Evolutionary conservation across 2,329 filamentous ascomycete genomes (phyloP), one percentile per base, ranked within the genome.

Genomic region (Curvularia lunata): DNA sequence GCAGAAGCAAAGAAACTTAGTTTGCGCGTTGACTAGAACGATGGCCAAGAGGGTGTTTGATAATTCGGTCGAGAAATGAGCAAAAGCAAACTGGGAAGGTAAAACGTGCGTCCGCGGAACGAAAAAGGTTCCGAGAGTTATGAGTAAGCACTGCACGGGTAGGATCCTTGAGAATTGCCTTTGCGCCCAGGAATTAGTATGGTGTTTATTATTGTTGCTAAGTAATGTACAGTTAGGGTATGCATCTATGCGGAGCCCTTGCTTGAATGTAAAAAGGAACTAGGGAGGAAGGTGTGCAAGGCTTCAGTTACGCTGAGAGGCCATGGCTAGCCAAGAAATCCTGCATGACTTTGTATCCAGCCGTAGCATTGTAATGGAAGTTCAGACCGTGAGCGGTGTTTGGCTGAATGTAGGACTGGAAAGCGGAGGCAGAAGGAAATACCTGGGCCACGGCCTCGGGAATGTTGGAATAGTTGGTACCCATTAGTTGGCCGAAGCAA

Each of bases 321-420:
- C 65, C 71, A 54, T 75, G 67, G 7, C 43, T 48, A 1, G 56
- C 64, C 49, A 81, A 57, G 59, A 75, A 81, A 12, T 68, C 56
- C 27, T 77, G 68, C 13, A 79, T 75, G 7, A 74, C 71, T 13
- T 69, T 52, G 59, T 81, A 81, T 1, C 73, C 78, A 23, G 63
- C 77, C n/a, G 75, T 75, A 1, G 76, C 62, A 27, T 78, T 77
- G 54, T 78, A 79, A 51, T 80, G 74, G 19, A 83, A 68, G 65
- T 84, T 86, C 19, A 87, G 65, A 78, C 71, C 72, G 40, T 77
- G 75, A 0, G 63, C 75, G 32, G 84, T 82, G 3, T 78, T 77
- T 0, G 81, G 80, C 1, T 88, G 81, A 18, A 88, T 78, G 43
- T 82, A 81, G 0, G 84, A 77, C 56, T 84, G 78, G 66, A 88